Base-by-base conservation (phyloP, 2,329 filamentous ascomycete genomes). In the Cladophialophora yegresii region DNA sequence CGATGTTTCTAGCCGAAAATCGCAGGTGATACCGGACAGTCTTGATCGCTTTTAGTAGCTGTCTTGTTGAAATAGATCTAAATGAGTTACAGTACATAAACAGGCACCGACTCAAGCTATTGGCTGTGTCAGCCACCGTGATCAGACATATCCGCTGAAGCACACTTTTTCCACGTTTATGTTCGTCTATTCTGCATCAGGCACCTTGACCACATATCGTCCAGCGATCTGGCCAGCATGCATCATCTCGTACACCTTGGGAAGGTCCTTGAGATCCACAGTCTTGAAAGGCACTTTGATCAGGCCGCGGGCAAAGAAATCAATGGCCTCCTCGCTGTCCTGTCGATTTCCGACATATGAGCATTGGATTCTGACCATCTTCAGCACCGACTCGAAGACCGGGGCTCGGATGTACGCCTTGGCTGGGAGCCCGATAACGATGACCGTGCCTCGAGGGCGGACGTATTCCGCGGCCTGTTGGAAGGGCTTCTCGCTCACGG, bases 291-390 rank as follows among this genome's bases (percentile, higher is more conserved):
- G 93, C 4, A 88, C 87, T 75, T 91, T 89, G 84, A 98, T 93
- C 69, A 96, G 80, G 16, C 93, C 93, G 23, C 89, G 84, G 63
- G 84, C 81, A 83, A 86, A 97, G 82, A 97, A 97, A 71, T 97
- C 93, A 67, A 98, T 83, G 2, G 93, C 93, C 82, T 98, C 93
- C 59, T 88, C 85, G 0, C 88, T 89, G 76, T 98, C 93, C 75
- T 89, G 87, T 71, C 93, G 86, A 82, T 96, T 97, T 63, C 93
- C 93, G 71, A 98, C 93, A 76, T 97, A 97, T 72, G 88, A 92
- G 66, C 93, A 93, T 82, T 91, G 91, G 83, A 98, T 97, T 72
- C 79, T 88, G 81, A 97, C 88, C 92, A 96, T 96, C 79, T 88
- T 84, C 74, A 93, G 83, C 67, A 97, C 93, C 7, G 89, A 91